Conservation (phyloP, 179 eudicot genomes). For the Silene noctiflora region DNA sequence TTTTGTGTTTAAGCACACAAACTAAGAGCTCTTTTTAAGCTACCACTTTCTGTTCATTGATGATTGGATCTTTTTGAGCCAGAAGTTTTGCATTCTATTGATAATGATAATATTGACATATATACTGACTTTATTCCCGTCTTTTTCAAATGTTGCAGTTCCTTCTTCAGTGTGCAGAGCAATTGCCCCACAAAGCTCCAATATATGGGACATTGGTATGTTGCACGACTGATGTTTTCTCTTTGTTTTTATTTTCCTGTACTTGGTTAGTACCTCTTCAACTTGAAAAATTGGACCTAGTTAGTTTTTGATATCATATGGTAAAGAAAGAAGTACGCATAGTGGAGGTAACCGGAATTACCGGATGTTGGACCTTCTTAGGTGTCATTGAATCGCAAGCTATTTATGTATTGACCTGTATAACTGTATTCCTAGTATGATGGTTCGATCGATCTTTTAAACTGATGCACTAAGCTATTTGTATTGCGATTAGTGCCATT, state of each 20-base stretch:
- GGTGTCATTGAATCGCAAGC: constrained; percentile 5
- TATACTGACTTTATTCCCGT: constrained; percentile 7
- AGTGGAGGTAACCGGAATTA: neutral
- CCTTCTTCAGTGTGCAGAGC: constrained; percentile 84
- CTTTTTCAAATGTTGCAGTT: constrained; percentile 43
- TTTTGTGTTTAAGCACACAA: too few species aligned
- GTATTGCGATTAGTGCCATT: neutral
- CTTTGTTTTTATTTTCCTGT: neutral
- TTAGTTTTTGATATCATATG: too few species aligned
- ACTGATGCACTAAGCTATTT: neutral
- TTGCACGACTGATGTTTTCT: neutral
- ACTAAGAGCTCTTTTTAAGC: neutral
- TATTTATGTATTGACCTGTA: neutral
- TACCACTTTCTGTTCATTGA: neutral
- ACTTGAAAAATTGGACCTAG: too few species aligned
- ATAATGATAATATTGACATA: neutral
- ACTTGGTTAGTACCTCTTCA: too few species aligned
- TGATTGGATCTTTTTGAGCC: neutral
- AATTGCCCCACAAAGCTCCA: constrained; percentile 94
- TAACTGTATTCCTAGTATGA: neutral
- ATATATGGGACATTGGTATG: constrained; percentile 89
- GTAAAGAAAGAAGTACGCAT: neutral
- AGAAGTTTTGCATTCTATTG: neutral
- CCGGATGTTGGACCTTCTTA: neutral
- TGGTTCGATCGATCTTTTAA: neutral